Conservation (phyloP, 208 protist species). For the Phytomonas sp. region DNA sequence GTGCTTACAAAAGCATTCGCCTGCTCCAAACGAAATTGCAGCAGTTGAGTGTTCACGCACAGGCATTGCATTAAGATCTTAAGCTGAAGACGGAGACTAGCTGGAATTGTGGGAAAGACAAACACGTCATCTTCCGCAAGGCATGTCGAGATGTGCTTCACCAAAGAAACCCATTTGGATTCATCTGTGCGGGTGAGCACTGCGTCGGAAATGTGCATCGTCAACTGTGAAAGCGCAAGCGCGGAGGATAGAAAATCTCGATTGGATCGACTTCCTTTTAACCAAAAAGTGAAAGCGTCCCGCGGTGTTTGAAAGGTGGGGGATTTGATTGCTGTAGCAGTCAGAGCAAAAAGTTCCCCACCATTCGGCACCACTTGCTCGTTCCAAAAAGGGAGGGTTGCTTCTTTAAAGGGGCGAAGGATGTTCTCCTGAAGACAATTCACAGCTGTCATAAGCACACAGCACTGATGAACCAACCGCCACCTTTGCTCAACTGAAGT, state of each 20-base stretch:
- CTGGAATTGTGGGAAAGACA: constrained; percentile 50
- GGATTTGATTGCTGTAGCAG: neutral
- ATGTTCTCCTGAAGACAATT: constrained; percentile 28
- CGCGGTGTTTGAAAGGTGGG: constrained; percentile 31
- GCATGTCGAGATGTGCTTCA: constrained; percentile 25
- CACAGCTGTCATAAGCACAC: neutral
- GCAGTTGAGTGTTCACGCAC: constrained; percentile 13
- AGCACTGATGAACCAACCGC: neutral
- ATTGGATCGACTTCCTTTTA: neutral
- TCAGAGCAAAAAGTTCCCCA: neutral
- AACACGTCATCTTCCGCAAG: constrained; percentile 39
- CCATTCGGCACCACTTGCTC: constrained; percentile 33
- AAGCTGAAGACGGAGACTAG: constrained; percentile 26
- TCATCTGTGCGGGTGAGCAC: neutral
- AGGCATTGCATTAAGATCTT: constrained; percentile 33
- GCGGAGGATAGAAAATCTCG: neutral
- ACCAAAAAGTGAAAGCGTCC: neutral
- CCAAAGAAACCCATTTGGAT: neutral
- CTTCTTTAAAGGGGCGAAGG: constrained; percentile 33
- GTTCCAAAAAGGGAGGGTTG: constrained; percentile 41
- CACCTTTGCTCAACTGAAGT: neutral
- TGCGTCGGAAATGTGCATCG: neutral
- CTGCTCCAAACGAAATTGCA: constrained; percentile 25
- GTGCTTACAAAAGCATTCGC: constrained; percentile 35
- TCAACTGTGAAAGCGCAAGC: neutral